Percentiles rank a stretch among this genome's conserved stretches.
These are phyloP conservation scores for Leucosporidium yakuticum DNA, from an alignment of 768 basidiomycete genomes.

Conservation along the genomic window DNA sequence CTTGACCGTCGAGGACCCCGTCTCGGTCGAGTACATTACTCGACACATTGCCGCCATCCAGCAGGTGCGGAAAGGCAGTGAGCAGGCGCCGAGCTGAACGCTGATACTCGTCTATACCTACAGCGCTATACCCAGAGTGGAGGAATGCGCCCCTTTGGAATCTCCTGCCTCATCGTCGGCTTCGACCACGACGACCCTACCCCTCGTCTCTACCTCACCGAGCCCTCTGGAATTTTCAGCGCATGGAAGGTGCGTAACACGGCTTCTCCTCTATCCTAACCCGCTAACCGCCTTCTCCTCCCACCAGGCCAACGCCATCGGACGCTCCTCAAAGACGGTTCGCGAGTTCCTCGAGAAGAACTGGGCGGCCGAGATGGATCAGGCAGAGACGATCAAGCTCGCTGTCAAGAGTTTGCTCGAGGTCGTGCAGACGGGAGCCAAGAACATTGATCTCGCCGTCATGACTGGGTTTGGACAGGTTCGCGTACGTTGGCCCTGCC, in stretches of 20 bases:
- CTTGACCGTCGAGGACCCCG: slow-evolving; percentile 94
- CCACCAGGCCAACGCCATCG: slow-evolving; percentile 86
- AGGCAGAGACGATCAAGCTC: slow-evolving; percentile 87
- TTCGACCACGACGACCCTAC: slow-evolving; percentile 83
- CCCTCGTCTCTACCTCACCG: slow-evolving; percentile 90
- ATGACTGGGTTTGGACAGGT: slow-evolving; percentile 88
- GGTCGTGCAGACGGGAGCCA: slow-evolving; percentile 99
- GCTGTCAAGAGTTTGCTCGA: slow-evolving; percentile 93
- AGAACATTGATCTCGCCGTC: slow-evolving; percentile 97
- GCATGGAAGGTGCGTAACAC: slow-evolving; percentile 79
- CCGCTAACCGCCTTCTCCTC: not conserved
- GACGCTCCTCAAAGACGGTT: slow-evolving; percentile 95
- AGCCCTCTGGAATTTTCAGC: slow-evolving; percentile 95
- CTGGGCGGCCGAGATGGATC: slow-evolving; percentile 78
- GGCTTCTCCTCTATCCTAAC: slow-evolving; percentile 1
- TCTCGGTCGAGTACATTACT: slow-evolving; percentile 96
- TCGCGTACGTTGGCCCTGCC: not conserved
- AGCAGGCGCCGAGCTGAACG: too few relatives aligned
- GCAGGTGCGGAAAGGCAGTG: slow-evolving; percentile 56
- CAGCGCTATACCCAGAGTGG: slow-evolving; percentile 98
- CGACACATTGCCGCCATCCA: slow-evolving; percentile 98
- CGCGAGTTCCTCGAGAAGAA: slow-evolving; percentile 98
- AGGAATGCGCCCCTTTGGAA: slow-evolving; percentile 95
- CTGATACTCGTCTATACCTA: too few relatives aligned
- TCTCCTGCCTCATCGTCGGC: slow-evolving; percentile 91